Percentiles rank a stretch among this genome's conserved stretches.
Evolutionary conservation across 2,329 filamentous ascomycete species (phyloP).

Genomic region (Calonectria honghensis): DNA sequence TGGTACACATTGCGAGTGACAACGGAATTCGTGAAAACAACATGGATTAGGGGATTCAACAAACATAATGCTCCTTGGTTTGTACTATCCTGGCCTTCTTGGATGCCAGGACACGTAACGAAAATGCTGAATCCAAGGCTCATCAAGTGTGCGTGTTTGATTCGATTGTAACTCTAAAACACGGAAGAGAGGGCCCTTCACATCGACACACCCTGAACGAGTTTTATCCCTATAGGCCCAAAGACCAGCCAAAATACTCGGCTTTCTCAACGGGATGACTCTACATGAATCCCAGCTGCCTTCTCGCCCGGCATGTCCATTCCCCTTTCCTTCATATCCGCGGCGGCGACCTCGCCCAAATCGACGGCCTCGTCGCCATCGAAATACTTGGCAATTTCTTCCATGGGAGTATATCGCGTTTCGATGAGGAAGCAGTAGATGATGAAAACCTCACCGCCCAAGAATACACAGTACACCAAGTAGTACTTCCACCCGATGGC

Average conservation of each 20-base stretch:
- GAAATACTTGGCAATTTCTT: constrained; percentile 36
- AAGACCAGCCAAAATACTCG: neutral
- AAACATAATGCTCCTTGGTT: neutral
- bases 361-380: constrained; percentile 28
- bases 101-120: neutral
- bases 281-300: constrained; percentile 1
- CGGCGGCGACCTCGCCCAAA: constrained; percentile 38
- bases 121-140: neutral
- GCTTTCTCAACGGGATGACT: neutral
- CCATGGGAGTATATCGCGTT: constrained; percentile 35
- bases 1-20: too few species aligned
- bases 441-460: constrained; percentile 36
- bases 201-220: neutral
- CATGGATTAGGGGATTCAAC: neutral
- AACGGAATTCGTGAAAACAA: neutral
- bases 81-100: neutral
- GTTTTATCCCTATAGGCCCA: neutral
- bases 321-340: constrained; percentile 36
- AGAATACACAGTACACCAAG: constrained; percentile 42
- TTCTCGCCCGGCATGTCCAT: constrained; percentile 26
- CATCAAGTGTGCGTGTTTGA: neutral
- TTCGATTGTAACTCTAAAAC: neutral
- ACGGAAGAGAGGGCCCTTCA: neutral
- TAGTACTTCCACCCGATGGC: constrained; percentile 48
- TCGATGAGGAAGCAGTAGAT: constrained; percentile 42